Percentiles rank a stretch among this genome's conserved stretches.
Conservation (phyloP, 495 filamentous ascomycete species). For the Viridothelium virens region DNA sequence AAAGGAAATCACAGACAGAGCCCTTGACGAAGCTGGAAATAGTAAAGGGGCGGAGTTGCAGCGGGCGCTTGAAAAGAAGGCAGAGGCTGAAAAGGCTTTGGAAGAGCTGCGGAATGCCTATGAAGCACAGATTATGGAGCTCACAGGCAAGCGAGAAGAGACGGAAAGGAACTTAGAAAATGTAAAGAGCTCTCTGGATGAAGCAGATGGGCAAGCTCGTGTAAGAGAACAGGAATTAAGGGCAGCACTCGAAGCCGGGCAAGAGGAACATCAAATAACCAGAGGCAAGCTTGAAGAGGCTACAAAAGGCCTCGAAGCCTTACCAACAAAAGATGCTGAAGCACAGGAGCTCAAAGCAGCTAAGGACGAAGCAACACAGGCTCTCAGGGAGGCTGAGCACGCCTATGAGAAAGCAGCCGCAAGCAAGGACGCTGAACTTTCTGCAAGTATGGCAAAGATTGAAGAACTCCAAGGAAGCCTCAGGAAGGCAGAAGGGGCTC, state of each 20-base stretch:
- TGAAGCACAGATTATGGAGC: not conserved
- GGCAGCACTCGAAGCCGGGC: not conserved
- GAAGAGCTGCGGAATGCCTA: not conserved
- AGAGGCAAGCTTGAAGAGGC: constrained; percentile 8
- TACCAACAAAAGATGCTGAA: constrained; percentile 3
- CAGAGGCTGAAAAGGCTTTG: not conserved
- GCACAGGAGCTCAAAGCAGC: constrained; percentile 5
- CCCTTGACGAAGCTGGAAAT: not conserved
- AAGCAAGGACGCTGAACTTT: not conserved
- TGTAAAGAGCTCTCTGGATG: constrained; percentile 5
- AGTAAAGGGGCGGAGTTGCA: not conserved
- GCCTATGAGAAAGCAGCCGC: not conserved
- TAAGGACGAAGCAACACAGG: not conserved
- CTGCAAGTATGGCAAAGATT: not conserved
- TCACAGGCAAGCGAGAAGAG: not conserved
- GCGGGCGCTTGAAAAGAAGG: not conserved
- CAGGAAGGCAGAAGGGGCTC: not conserved
- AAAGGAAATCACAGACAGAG: not conserved
- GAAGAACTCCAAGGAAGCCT: constrained; percentile 1
- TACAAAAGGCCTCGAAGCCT: constrained; percentile 2
- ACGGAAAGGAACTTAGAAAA: not conserved
- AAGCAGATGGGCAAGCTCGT: not conserved
- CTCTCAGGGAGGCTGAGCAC: not conserved
- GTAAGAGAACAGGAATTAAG: not conserved
- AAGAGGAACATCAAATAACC: not conserved